Base-by-base conservation (phyloP, 495 filamentous ascomycete species). In the Pyrenula aspistea region DNA sequence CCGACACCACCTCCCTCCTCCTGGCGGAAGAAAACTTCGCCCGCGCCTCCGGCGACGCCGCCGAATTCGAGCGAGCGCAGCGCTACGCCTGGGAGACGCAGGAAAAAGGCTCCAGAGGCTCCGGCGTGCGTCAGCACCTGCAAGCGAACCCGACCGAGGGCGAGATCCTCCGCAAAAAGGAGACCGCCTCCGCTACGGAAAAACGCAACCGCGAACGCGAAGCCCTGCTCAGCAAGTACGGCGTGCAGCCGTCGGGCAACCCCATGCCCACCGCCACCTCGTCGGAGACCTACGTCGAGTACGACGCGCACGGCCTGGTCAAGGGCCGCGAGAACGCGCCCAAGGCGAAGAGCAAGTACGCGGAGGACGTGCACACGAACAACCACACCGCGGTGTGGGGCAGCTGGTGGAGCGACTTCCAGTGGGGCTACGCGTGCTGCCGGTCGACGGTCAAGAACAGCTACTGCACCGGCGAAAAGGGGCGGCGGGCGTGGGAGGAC, bases 371-470 rank as follows among this genome's bases (percentile, higher is more conserved):
- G 2, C 72, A 89, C 59, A 75, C 82, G 68, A 92, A 95, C 72
- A 98, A 98, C 63, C 93, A 98, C 67, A 89, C 83, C 21, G 82
- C 86, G 0, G 89, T 95, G 0, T 98, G 91, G 88, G 93, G 93
- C 36, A 96, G 90, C 65, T 98, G 93, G 93, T 98, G 93, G 93
- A 78, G 81, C 49, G 83, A 89, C 56, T 96, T 96, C 72, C 76
- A 86, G 70, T 98, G 93, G 93, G 93, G 94, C n/a, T 98, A 95
- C 68, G 80, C 88, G 22, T 98, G 93, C 71, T 98, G 93, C 76
- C 89, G 88, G 68, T 95, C 89, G 1, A 85, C 83, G 3, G 80
- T 93, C 49, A 96, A 94, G 73, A 96, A 97, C 65, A 94, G 88
- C 66, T 98, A 96, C 63, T 98, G 93, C 70, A 96, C 94, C 0